Evolutionary conservation across 495 filamentous ascomycete species (phyloP), one percentile per base, ranked within the genome.

Genomic region (Aspergillus asperescens): DNA sequence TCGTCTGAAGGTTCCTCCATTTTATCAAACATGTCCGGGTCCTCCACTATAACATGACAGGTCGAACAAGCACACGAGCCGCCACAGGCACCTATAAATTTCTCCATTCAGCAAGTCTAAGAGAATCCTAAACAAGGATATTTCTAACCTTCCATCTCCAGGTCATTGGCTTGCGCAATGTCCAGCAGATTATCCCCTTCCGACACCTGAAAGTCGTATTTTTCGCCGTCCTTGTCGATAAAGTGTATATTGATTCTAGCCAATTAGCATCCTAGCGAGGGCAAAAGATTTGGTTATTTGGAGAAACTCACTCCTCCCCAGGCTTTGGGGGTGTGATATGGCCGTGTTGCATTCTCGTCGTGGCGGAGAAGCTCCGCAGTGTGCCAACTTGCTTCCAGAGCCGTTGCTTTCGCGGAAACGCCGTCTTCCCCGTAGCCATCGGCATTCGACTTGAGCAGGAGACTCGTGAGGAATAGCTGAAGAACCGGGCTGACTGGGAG

Each of bases 1-100:
- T 98, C 94, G 66, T 98, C 93, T 34, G 86, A 84, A 13, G 93
- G 88, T 70, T 97, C 94, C 39, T 84, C 80, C 75, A 97, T 92
- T 72, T 83, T 85, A 57, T 97, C 93, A 65, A 89, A 97, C 77
- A 87, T 80, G 13, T 83, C 85, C 4, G 88, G 80, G 61, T 88
- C 84, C 51, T 85, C 77, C 35, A 98, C 88, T 46, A 98, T 95
- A 42, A 97, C 86, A 73, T 98, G 93, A 74, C 93, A 98, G 1
- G 93, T 98, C 54, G 89, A 95, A 67, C 93, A 98, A 56, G 94
- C 93, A 60, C 93, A 96, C 5, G 88, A 94, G 15, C 93, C 93
- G 28, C 92, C 93, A 62, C 93, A 98, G 7, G 93, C 93, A 41
- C 91, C 84, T 86, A 63, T 23, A 32, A 15, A 18, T 12, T 27